Evolutionary conservation across 306 rosid genomes (phyloP), one percentile per base, ranked within the genome.

Genomic region (Nissolia schottii): DNA sequence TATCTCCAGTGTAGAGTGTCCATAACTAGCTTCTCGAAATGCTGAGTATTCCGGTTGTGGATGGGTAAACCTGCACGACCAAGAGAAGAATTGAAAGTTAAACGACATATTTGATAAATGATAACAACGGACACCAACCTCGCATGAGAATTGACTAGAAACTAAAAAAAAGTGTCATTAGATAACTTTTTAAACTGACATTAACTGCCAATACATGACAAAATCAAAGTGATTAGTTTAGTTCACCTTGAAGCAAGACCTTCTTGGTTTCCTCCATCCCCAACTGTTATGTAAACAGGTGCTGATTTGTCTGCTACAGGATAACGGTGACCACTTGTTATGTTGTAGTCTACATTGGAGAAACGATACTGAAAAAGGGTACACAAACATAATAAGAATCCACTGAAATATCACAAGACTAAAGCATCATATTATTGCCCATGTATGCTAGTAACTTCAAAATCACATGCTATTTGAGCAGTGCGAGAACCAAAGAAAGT

Each of bases 211-310:
- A 68, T 37, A 35, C 35, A 48, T 3, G 35, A 67, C 48, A 49
- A 14, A 43, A 34, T 1, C 40, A 34, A 38, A 28, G 20, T 13
- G 69, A 3, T 34, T 25, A 57, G 57, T 34, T 55, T 35, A 58
- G 37, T 48, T 79, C 81, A 95, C 99, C 77, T 89, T 74, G 76
- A 81, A 69, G 99, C 99, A 78, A 95, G 99, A 70, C 99, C 99
- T 85, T 91, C 99, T 81, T 91, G 96, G 70, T 95, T 95, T 81
- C 97, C 97, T 66, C 97, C 99, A 78, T 95, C 99, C 76, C 99
- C 99, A 13, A 95, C 96, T 15, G 99, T 95, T 60, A 95, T 85
- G 81, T 95, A 95, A 15, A 95, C 86, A 51, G 97, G 99, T 12
- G 99, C 97, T 4, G 92, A 83, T 76, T 95, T 89, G 88, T 95